Percentiles rank a stretch among this genome's conserved stretches.
Conservation (phyloP, 805 yeast species). For the Cyberlindnera petersonii region DNA sequence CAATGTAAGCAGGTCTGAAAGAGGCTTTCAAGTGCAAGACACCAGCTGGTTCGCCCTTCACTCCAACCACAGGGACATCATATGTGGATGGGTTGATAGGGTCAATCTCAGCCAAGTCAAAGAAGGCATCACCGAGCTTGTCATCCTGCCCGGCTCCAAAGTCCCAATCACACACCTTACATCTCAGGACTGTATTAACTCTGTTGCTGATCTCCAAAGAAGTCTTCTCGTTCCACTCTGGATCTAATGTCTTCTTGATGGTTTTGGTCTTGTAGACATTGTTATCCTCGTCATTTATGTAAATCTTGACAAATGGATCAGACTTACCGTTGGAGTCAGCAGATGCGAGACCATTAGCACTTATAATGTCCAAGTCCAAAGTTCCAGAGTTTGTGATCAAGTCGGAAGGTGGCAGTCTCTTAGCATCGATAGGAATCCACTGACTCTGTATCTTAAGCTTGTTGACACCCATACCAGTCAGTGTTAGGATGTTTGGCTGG, state of each 20-base stretch:
- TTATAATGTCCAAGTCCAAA: conserved; percentile 53
- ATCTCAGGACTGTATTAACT: conserved; percentile 51
- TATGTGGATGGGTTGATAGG: conserved; percentile 51
- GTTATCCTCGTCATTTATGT: conserved; percentile 57
- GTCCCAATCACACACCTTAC: conserved; percentile 85
- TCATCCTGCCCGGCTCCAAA: conserved; percentile 87
- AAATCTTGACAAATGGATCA: conserved; percentile 81
- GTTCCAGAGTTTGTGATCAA: conserved; percentile 71
- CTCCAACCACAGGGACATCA: conserved; percentile 45
- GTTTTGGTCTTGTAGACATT: conserved; percentile 70
- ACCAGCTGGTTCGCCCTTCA: conserved; percentile 51
- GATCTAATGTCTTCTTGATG: conserved; percentile 81
- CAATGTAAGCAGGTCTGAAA: conserved; percentile 70
- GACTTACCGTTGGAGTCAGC: conserved; percentile 93
- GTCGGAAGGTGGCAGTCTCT: conserved; percentile 68
- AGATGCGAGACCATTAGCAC: conserved; percentile 67
- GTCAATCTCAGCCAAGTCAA: conserved; percentile 57
- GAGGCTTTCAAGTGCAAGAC: conserved; percentile 50
- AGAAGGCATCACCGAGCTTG: conserved; percentile 58
- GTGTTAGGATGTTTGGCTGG: conserved; percentile 51
- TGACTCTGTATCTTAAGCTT: conserved; percentile 58
- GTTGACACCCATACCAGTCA: conserved; percentile 50
- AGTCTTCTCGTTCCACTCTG: conserved; percentile 80
- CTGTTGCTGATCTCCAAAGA: conserved; percentile 56
- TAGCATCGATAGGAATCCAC: conserved; percentile 71